A percentile compares a stretch with the other conserved stretches of the same genome.
Evolutionary conservation across 2,329 filamentous ascomycete genomes (phyloP).

Genomic region (Microdochium bolleyi): DNA sequence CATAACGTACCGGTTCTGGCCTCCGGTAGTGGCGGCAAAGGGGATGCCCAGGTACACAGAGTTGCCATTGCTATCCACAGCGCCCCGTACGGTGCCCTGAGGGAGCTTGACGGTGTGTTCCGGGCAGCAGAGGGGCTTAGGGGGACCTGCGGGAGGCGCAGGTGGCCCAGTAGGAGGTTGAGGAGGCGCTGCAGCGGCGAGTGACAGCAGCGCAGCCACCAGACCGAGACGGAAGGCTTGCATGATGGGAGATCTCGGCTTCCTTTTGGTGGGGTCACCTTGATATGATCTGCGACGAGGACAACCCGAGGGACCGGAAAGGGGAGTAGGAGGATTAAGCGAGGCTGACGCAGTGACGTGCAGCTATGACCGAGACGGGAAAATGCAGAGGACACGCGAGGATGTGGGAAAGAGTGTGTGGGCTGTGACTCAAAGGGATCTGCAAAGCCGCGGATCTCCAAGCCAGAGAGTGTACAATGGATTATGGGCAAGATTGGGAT

Average conservation of each 20-base stretch:
- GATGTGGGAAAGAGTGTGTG: neutral
- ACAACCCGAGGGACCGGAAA: neutral
- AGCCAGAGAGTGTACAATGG: too few relatives aligned
- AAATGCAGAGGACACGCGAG: neutral
- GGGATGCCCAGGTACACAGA: constrained; percentile 29
- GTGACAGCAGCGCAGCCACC: neutral
- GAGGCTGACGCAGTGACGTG: neutral
- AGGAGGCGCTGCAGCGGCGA: neutral
- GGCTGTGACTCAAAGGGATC: neutral
- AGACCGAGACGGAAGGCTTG: neutral
- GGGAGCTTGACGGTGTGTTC: constrained; percentile 8
- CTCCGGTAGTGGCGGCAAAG: constrained; percentile 28
- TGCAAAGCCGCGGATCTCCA: neutral
- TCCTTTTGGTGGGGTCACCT: neutral
- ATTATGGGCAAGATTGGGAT: too few relatives aligned
- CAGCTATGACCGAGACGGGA: neutral
- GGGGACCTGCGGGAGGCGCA: neutral
- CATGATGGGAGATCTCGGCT: too few relatives aligned
- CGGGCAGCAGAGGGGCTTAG: neutral
- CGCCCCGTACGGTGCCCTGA: constrained; percentile 24
- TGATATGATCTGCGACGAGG: neutral
- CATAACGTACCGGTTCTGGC: constrained; percentile 22
- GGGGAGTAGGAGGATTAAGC: neutral
- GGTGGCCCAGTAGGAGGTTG: neutral
- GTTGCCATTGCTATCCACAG: constrained; percentile 22